Evolutionary conservation across 1,139 yeast genomes (phyloP).

Genomic region (Hanseniaspora uvarum): DNA sequence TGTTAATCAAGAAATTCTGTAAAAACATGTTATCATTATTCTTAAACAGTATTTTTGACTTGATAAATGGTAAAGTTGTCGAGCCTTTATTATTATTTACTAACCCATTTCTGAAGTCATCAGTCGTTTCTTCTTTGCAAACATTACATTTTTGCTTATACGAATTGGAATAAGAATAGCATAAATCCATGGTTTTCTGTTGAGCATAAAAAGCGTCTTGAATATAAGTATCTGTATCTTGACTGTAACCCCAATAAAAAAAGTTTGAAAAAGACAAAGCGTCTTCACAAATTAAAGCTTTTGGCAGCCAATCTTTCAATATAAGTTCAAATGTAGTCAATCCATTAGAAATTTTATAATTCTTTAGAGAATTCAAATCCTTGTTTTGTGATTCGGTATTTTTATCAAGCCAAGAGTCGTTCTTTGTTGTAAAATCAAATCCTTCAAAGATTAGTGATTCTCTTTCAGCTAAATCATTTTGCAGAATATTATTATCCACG

Average conservation of each 20-base stretch:
- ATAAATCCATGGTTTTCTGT: not conserved
- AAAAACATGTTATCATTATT: not conserved
- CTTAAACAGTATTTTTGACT: not conserved
- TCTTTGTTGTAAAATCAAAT: not conserved
- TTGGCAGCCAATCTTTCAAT: conserved; percentile 3
- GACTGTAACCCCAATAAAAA: conserved; percentile 9
- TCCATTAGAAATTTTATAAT: not conserved
- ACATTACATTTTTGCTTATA: not conserved
- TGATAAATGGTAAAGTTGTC: conserved; percentile 1
- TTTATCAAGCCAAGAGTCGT: not conserved
- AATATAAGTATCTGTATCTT: not conserved
- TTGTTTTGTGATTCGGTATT: not conserved
- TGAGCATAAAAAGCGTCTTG: not conserved
- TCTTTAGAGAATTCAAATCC: not conserved
- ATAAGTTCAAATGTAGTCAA: conserved; percentile 2
- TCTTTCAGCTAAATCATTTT: not conserved
- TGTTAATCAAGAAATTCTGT: not conserved
- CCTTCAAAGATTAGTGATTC: not conserved
- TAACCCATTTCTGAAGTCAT: not conserved
- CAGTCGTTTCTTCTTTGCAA: not conserved
- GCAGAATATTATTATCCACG: not conserved
- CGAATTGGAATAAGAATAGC: not conserved
- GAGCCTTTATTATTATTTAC: not conserved
- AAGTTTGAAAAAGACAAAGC: conserved; percentile 10
- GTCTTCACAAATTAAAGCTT: not conserved